Conservation (phyloP, 352 stramenopile species). For the Aphanomyces invadans region DNA sequence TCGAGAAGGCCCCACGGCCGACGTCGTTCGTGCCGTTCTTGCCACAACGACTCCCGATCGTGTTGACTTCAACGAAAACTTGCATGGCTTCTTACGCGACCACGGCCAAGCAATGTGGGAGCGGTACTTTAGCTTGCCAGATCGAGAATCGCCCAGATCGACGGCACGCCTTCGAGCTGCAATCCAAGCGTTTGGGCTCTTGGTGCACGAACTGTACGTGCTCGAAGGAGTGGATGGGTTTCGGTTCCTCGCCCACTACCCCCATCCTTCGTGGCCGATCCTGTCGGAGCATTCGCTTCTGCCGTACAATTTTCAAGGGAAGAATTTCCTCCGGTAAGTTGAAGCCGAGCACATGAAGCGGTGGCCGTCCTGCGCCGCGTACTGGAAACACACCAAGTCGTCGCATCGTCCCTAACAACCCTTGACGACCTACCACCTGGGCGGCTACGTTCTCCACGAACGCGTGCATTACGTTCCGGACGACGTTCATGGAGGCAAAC, state of each 20-base stretch:
- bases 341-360: neutral
- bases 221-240: neutral
- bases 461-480: neutral
- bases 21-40: neutral
- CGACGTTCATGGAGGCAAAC: neutral
- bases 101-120: conserved; percentile 5
- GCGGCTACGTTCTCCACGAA: neutral
- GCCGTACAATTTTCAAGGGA: conserved; percentile 1
- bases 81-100: neutral
- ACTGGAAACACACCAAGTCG: neutral
- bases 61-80: neutral
- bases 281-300: neutral
- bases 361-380: neutral
- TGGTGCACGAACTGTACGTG: neutral
- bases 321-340: neutral
- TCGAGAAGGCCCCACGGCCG: neutral
- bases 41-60: neutral
- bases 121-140: neutral
- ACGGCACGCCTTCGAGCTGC: neutral
- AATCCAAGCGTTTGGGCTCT: neutral
- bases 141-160: neutral
- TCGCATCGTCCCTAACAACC: neutral
- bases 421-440: neutral
- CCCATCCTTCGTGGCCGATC: conserved; percentile 6
- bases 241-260: neutral